phyloP scores from a whole-genome alignment of 1,139 yeast genomes.

The Spathaspora sp. region DNA sequence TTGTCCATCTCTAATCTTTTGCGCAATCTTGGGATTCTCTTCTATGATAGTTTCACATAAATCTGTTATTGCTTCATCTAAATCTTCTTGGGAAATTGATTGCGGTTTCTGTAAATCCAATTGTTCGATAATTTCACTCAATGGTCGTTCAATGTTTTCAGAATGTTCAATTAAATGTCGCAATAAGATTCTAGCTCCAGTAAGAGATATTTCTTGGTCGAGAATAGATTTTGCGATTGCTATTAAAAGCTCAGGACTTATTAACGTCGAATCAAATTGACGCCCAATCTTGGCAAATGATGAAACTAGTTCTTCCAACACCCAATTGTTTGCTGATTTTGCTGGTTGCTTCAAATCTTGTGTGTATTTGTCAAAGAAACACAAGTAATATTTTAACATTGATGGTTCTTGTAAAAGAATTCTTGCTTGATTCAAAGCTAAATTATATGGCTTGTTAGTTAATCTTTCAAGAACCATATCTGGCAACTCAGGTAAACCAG shows the following conservation, averaged over 20 bases:
- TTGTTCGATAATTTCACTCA: conserved; percentile 51
- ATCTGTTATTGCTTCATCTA: conserved; percentile 44
- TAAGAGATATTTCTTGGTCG: conserved; percentile 28
- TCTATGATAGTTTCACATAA: conserved; percentile 55
- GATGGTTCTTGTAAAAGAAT: conserved; percentile 50
- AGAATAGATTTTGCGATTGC: conserved; percentile 25
- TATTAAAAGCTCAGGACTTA: conserved; percentile 29
- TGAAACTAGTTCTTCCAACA: conserved; percentile 80
- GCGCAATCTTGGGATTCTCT: conserved; percentile 56
- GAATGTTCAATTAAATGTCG: conserved; percentile 55
- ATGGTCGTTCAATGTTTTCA: conserved; percentile 25
- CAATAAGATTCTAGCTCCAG: conserved; percentile 67
- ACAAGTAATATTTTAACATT: conserved; percentile 52
- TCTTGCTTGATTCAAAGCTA: conserved; percentile 71
- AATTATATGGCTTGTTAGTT: conserved; percentile 49
- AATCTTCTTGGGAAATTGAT: conserved; percentile 28
- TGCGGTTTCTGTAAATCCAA: conserved; percentile 51
- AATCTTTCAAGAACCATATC: conserved; percentile 56
- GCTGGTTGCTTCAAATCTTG: conserved; percentile 19
- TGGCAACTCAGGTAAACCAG: conserved; percentile 59
- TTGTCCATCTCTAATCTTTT: conserved; percentile 57
- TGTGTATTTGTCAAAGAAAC: conserved; percentile 33
- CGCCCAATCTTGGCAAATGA: conserved; percentile 54
- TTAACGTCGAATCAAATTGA: conserved; percentile 31
- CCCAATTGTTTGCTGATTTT: conserved; percentile 70